Conservation (phyloP, 176 grass and related monocot species). For the Leersia perrieri region DNA sequence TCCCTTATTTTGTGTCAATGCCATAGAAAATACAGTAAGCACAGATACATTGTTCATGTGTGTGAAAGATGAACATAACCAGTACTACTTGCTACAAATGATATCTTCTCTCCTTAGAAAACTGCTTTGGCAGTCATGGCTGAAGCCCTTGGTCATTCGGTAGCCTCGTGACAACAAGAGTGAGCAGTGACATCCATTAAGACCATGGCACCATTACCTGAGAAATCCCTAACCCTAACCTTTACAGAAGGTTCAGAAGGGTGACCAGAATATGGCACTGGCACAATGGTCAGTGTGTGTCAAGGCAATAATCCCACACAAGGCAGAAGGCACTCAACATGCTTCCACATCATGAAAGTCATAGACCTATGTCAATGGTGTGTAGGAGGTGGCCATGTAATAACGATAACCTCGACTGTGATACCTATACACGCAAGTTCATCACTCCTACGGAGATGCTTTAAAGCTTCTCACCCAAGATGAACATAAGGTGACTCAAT, state of each 20-base stretch:
- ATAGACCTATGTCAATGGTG: too few species aligned
- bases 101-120: background rate
- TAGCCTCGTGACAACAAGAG: background rate
- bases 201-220: background rate
- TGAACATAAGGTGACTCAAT: background rate
- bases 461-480: background rate
- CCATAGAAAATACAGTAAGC: background rate
- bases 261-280: background rate
- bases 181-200: background rate
- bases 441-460: too few species aligned
- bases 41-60: background rate
- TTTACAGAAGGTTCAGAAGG: background rate
- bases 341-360: too few species aligned
- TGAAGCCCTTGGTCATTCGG: too few species aligned
- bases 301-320: too few species aligned
- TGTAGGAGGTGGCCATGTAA: too few species aligned
- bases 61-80: background rate
- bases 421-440: too few species aligned
- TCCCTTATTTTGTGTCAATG: too few species aligned
- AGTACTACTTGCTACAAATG: background rate
- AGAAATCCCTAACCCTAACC: background rate
- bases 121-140: too few species aligned
- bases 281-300: background rate
- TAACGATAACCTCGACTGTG: too few species aligned
- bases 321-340: too few species aligned